Conservation (phyloP, 2,329 filamentous ascomycete species). For the Cyphellophora europaea region DNA sequence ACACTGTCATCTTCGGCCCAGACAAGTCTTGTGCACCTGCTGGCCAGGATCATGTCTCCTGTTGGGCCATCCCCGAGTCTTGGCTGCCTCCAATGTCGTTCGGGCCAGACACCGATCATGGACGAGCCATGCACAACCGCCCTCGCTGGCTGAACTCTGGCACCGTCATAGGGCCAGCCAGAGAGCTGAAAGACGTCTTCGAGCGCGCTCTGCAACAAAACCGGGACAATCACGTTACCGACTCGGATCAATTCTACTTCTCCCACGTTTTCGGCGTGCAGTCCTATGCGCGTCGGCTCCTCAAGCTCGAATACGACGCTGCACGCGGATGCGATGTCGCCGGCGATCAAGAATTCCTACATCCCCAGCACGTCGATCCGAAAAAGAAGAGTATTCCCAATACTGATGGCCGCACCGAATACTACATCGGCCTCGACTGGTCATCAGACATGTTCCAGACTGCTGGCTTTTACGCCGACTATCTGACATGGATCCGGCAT, state of each 20-base stretch:
- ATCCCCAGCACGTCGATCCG: slow-evolving; percentile 19
- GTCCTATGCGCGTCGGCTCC: slow-evolving; percentile 33
- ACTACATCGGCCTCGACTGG: slow-evolving; percentile 33
- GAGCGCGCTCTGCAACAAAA: slow-evolving; percentile 22
- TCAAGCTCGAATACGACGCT: not conserved
- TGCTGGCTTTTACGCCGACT: slow-evolving; percentile 28
- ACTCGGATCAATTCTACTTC: slow-evolving; percentile 37
- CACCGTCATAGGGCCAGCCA: slow-evolving; percentile 41
- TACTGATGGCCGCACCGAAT: slow-evolving; percentile 12
- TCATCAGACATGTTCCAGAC: slow-evolving; percentile 34
- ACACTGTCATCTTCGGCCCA: slow-evolving; percentile 47
- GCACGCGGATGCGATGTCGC: not conserved
- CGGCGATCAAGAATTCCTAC: not conserved
- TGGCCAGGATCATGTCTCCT: slow-evolving; percentile 37
- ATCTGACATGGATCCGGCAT: slow-evolving; percentile 22
- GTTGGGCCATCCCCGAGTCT: slow-evolving; percentile 44
- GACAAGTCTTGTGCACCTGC: slow-evolving; percentile 42
- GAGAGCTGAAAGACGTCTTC: slow-evolving; percentile 22
- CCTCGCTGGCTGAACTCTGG: slow-evolving; percentile 41
- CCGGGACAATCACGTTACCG: slow-evolving; percentile 20
- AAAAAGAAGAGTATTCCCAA: slow-evolving; percentile 17
- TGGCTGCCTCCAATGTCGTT: slow-evolving; percentile 41
- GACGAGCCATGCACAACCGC: slow-evolving; percentile 21
- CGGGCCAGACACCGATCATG: slow-evolving; percentile 30
- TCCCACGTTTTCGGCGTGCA: slow-evolving; percentile 45